A percentile compares a stretch with the other conserved stretches of the same genome.
Evolutionary conservation across 1,139 yeast genomes (phyloP).

Genomic region (Hansenula sp.): DNA sequence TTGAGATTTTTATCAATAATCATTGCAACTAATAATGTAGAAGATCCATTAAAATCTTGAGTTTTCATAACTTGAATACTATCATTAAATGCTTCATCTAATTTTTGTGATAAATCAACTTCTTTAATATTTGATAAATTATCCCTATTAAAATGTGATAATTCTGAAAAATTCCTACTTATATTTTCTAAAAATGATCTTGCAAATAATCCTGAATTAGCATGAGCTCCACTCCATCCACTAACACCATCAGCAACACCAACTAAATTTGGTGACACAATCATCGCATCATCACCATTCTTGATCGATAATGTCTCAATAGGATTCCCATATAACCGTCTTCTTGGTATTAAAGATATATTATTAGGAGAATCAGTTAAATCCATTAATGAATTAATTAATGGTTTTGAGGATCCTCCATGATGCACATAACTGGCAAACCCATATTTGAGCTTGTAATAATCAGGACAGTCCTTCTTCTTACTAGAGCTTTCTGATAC

Average conservation of each 20-base stretch:
- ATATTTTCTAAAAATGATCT: constrained; percentile 51
- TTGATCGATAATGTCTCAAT: constrained; percentile 48
- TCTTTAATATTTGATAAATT: constrained; percentile 10
- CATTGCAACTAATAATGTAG: constrained; percentile 49
- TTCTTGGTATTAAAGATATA: constrained; percentile 40
- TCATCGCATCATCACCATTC: constrained; percentile 63
- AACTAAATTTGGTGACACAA: constrained; percentile 49
- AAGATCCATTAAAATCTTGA: constrained; percentile 46
- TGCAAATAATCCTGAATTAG: constrained; percentile 49
- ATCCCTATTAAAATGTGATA: constrained; percentile 15
- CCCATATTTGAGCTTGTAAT: constrained; percentile 41
- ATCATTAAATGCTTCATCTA: constrained; percentile 49
- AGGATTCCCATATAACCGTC: constrained; percentile 52
- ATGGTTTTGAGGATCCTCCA: constrained; percentile 31
- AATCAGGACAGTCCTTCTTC: constrained; percentile 25
- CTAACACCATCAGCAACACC: constrained; percentile 62
- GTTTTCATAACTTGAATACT: constrained; percentile 51
- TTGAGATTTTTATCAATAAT: constrained; percentile 41
- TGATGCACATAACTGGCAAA: constrained; percentile 49
- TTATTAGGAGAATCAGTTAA: constrained; percentile 44
- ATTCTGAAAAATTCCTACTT: constrained; percentile 36
- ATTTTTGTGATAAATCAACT: constrained; percentile 10
- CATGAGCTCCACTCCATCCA: constrained; percentile 50
- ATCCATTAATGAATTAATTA: constrained; percentile 47
- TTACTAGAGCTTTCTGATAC: neutral